Evolutionary conservation across 2,329 filamentous ascomycete genomes (phyloP).

Genomic region (Botrytis porri): DNA sequence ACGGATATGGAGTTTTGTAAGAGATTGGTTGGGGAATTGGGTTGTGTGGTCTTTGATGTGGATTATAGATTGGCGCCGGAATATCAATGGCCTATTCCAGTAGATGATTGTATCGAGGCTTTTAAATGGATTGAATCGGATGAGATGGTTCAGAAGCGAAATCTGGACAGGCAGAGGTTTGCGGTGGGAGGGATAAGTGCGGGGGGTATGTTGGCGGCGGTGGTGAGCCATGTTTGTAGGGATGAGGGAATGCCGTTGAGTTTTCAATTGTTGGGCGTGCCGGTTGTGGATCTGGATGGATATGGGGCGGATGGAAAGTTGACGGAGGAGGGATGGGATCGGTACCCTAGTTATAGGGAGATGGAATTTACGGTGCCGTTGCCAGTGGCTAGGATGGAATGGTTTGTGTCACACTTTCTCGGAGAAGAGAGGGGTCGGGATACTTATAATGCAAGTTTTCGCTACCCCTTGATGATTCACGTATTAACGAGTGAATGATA

Average conservation of each 20-base stretch:
- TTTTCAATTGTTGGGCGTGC: conserved; percentile 27
- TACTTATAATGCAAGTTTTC: conserved; percentile 15
- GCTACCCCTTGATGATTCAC: not conserved
- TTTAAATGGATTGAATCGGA: conserved; percentile 41
- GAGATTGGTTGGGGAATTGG: conserved; percentile 41
- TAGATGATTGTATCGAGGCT: conserved; percentile 46
- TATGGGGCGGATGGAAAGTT: conserved; percentile 19
- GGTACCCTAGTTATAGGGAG: conserved; percentile 27
- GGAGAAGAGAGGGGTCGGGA: conserved; percentile 18
- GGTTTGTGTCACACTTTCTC: conserved; percentile 25
- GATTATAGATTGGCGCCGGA: conserved; percentile 47
- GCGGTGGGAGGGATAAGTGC: conserved; percentile 28
- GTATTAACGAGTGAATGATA: not conserved
- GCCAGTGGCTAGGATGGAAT: conserved; percentile 25
- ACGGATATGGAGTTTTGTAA: conserved; percentile 44
- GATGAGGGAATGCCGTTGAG: conserved; percentile 25
- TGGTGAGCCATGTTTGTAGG: conserved; percentile 26
- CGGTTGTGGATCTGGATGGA: conserved; percentile 24
- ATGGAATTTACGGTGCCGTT: conserved; percentile 23
- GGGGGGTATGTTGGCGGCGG: conserved; percentile 27
- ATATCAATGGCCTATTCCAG: conserved; percentile 44
- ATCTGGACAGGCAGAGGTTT: conserved; percentile 22
- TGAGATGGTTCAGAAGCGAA: conserved; percentile 28
- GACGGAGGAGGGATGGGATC: conserved; percentile 15
- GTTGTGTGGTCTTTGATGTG: conserved; percentile 44